Evolutionary conservation across 1,284 basidiomycete genomes (phyloP), one percentile per base, ranked within the genome.

Genomic region (Volvariella surrecta): DNA sequence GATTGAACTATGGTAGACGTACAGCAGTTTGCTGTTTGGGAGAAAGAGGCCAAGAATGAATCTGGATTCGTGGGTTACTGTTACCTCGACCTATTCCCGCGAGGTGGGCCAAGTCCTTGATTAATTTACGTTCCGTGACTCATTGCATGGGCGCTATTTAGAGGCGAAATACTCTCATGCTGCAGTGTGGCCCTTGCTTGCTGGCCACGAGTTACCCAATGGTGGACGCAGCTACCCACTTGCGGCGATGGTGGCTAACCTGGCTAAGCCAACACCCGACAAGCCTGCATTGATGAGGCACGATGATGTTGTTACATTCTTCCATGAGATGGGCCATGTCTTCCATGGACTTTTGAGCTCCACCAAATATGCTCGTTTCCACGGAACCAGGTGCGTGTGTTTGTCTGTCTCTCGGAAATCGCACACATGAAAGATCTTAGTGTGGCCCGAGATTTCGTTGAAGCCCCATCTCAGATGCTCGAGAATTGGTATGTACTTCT

Each of bases 381-480:
- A 89, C 52, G 87, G 88, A 4, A 89, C 84, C 17, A 72, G 70
- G 74, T 74, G 40, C 18, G 59, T 54, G 31, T 11, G 17, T 39
- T 46, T 18, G n/a, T 22, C 17, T 4, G 37, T 37, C 16, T 15
- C 13, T 19, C 11, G 7, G 10, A 18, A 18, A 31, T 21, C 32
- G 16, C 13, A 22, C 40, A 32, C 16, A 31, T 28, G 24, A 6
- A 28, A 11, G 24, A 11, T 32, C 43, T 43, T 43, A 76, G 73
- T 34, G 85, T 89, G 28, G 83, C 82, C 1, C 59, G 82, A 11
- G 89, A 93, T 62, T 93, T 92, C 52, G 88, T 89, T 4, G 89
- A 91, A 61, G 86, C 87, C 0, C 89, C 88, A 0, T 84, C 80
- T 15, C 88, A 92, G 63, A 91, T 92, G 89, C 67, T 92, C 47